A percentile compares a stretch with the other conserved stretches of the same genome.
Conservation (phyloP, 768 basidiomycete species). For the Termitomyces sp. region DNA sequence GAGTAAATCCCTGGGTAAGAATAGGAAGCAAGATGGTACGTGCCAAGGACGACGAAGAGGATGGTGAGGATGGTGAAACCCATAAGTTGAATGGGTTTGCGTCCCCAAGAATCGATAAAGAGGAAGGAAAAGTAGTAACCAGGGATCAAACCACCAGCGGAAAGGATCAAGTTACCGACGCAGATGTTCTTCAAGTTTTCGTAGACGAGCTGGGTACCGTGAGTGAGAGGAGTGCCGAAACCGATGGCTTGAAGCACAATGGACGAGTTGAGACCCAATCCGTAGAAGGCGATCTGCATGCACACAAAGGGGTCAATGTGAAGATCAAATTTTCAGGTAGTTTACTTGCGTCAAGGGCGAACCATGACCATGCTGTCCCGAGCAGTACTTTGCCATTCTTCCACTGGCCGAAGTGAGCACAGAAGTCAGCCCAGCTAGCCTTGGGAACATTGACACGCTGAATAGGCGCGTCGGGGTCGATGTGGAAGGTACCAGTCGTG, state of each 20-base stretch:
- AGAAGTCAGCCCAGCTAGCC: constrained; percentile 69
- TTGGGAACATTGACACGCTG: constrained; percentile 69
- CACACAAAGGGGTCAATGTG: background rate
- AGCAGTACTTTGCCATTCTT: constrained; percentile 78
- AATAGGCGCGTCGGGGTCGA: constrained; percentile 55
- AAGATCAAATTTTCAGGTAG: background rate
- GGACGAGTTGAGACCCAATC: constrained; percentile 80
- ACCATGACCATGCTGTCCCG: constrained; percentile 83
- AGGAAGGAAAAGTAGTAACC: constrained; percentile 71
- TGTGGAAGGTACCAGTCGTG: constrained; percentile 40
- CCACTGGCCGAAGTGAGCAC: constrained; percentile 65
- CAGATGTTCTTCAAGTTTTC: constrained; percentile 60
- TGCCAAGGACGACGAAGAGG: constrained; percentile 71
- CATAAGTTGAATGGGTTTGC: constrained; percentile 80
- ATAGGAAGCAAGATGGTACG: constrained; percentile 16
- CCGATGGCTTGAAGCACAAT: constrained; percentile 75
- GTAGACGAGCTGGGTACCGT: constrained; percentile 44
- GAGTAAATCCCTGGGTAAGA: constrained; percentile 1
- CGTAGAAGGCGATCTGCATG: constrained; percentile 79
- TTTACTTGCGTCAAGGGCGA: constrained; percentile 74
- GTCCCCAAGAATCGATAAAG: constrained; percentile 75
- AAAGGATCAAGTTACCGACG: constrained; percentile 75
- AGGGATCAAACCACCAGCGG: constrained; percentile 78
- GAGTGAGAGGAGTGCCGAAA: constrained; percentile 50
- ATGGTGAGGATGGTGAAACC: constrained; percentile 69